These are phyloP conservation scores for Penicillium paradoxum DNA, from an alignment of 495 filamentous ascomycete genomes.

Conservation along the genomic window DNA sequence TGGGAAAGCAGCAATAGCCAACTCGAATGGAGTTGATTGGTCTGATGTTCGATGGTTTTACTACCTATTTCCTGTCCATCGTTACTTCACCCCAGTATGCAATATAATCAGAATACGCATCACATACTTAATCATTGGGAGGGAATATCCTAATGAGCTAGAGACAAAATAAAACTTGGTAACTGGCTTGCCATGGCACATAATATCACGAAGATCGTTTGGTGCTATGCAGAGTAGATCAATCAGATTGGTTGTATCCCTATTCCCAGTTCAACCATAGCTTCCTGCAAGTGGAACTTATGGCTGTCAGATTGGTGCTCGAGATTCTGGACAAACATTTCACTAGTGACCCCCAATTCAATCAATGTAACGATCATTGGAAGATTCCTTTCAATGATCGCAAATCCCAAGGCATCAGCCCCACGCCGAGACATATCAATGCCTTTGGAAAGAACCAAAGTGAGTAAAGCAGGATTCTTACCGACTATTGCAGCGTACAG, in stretches of 20 bases:
- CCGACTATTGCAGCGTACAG: background rate
- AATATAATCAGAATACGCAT: no score
- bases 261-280: background rate
- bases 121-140: no score
- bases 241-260: background rate
- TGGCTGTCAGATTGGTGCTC: no score
- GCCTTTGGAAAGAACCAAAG: background rate
- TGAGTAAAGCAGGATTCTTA: background rate
- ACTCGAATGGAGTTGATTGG: no score
- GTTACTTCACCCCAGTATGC: no score
- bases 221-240: background rate
- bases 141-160: background rate
- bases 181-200: background rate
- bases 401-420: background rate
- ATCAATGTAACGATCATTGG: background rate
- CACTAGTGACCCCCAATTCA: background rate
- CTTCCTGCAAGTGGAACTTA: background rate
- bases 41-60: no score
- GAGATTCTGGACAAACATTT: background rate
- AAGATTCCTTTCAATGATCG: background rate
- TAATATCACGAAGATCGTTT: background rate
- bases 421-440: background rate
- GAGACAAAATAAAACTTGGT: background rate
- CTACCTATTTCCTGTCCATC: no score
- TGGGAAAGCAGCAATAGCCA: no score